These are phyloP conservation scores for Ganoderma sinense DNA, from an alignment of 1,284 basidiomycete genomes.

Conservation along the genomic window DNA sequence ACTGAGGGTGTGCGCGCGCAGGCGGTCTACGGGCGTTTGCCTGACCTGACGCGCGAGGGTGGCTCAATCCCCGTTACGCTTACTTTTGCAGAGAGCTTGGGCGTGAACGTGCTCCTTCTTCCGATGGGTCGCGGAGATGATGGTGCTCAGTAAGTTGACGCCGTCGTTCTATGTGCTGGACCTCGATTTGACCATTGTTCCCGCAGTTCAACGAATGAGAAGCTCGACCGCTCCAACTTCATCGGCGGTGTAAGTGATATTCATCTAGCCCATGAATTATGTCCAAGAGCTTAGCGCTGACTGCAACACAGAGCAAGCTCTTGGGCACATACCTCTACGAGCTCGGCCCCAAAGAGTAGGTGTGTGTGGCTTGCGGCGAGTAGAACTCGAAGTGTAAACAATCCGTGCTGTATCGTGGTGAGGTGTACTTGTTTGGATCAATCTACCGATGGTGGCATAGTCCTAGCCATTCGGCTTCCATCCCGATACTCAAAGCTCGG, in stretches of 20 bases:
- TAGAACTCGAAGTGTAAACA: neutral
- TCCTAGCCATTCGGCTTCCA: too few relatives aligned
- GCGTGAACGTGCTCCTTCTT: conserved; percentile 84
- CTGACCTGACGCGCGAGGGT: conserved; percentile 66
- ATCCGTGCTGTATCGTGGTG: neutral
- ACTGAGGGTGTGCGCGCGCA: conserved; percentile 5
- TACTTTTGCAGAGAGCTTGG: conserved; percentile 91
- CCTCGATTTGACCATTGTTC: neutral
- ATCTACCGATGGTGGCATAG: neutral
- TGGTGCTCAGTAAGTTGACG: conserved; percentile 80
- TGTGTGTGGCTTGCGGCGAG: neutral
- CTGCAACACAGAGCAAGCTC: conserved; percentile 66
- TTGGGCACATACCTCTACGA: conserved; percentile 89
- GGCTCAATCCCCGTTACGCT: conserved; percentile 97
- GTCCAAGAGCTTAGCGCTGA: neutral
- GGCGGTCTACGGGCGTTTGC: conserved; percentile 34
- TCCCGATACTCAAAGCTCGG: too few relatives aligned
- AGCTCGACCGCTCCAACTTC: conserved; percentile 93
- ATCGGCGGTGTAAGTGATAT: conserved; percentile 78
- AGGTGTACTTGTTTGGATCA: neutral
- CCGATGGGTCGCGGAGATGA: conserved; percentile 96
- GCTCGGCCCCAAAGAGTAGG: conserved; percentile 53
- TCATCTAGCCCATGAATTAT: neutral
- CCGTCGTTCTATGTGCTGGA: neutral
- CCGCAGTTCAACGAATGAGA: conserved; percentile 91